Evolutionary conservation across 148 eudicot species (phyloP), one percentile per base, ranked within the genome.

Genomic region (Heliosperma pusillum): DNA sequence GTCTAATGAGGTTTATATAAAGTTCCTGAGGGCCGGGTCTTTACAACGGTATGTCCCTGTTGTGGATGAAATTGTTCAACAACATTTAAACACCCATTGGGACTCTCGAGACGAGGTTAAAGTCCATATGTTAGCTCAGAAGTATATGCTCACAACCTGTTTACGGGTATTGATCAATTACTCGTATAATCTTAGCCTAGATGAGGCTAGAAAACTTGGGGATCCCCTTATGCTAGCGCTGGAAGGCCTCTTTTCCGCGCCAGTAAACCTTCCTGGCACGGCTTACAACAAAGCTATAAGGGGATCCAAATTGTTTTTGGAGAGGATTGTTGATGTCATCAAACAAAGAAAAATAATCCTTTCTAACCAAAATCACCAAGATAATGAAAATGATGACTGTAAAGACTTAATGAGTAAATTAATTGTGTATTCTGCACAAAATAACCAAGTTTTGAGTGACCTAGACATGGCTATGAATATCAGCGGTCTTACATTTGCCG

Each of bases 371-470:
- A 15, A 2, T 7, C 16, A 47, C 16, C 13, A 62, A 25, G 40
- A n/a, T n/a, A n/a, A n/a, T n/a, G n/a, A n/a, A n/a, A n/a, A 2
- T 21, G 17, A 50, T 47, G 55, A 69, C 12, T 47, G 53, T 47
- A 1, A 47, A 22, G 72, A 69, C 15, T 3, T 69, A 8, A 3
- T 69, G 72, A 47, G 57, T 12, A 19, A 50, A 10, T 5, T 69
- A 8, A 1, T 69, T 9, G 17, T 69, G 12, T 24, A 13, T 17
- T 44, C 24, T 15, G 56, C 22, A 15, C 17, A 20, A 73, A 65
- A 76, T 67, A 74, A 71, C 2, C 6, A 73, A 10, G 59, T 45
- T 22, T 47, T 83, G 70, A 74, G 66, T 24, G 86, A 83, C n/a
- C 50, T 74, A 56, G 80, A 78, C n/a, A 56, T 78, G 10, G 76